These are phyloP conservation scores for Amanita rubescens DNA, from an alignment of 768 basidiomycete genomes.

Conservation along the genomic window DNA sequence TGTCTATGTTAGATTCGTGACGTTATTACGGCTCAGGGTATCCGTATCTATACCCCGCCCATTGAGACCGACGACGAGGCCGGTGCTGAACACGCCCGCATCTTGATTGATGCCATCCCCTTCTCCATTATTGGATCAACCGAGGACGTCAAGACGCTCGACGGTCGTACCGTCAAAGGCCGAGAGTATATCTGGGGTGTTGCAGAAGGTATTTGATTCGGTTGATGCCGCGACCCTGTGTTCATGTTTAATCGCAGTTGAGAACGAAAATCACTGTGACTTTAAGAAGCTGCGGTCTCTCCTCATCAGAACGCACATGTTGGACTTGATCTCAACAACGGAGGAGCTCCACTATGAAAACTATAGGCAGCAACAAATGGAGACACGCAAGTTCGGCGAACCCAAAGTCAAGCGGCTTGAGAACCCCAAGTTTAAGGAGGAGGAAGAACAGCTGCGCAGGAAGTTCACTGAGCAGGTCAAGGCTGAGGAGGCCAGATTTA, in stretches of 20 bases:
- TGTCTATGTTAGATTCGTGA: constrained; percentile 62
- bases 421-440: constrained; percentile 99
- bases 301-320: constrained; percentile 96
- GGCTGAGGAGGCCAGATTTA: constrained; percentile 93
- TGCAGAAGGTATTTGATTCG: constrained; percentile 70
- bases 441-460: constrained; percentile 94
- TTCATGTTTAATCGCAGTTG: constrained; percentile 45
- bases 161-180: constrained; percentile 92
- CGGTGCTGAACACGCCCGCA: constrained; percentile 75
- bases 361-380: constrained; percentile 98
- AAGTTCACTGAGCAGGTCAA: constrained; percentile 99
- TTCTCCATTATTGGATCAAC: constrained; percentile 99
- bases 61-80: constrained; percentile 83
- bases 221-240: not conserved
- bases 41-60: constrained; percentile 91
- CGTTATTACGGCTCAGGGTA: constrained; percentile 84
- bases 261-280: constrained; percentile 99
- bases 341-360: constrained; percentile 97
- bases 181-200: constrained; percentile 99
- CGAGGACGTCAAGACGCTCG: constrained; percentile 84
- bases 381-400: constrained; percentile 98
- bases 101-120: constrained; percentile 86
- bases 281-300: constrained; percentile 96
- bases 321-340: constrained; percentile 92
- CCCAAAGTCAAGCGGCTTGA: constrained; percentile 98